Evolutionary conservation across 2,329 filamentous ascomycete genomes (phyloP).

Genomic region (Hansfordia pulvinata): DNA sequence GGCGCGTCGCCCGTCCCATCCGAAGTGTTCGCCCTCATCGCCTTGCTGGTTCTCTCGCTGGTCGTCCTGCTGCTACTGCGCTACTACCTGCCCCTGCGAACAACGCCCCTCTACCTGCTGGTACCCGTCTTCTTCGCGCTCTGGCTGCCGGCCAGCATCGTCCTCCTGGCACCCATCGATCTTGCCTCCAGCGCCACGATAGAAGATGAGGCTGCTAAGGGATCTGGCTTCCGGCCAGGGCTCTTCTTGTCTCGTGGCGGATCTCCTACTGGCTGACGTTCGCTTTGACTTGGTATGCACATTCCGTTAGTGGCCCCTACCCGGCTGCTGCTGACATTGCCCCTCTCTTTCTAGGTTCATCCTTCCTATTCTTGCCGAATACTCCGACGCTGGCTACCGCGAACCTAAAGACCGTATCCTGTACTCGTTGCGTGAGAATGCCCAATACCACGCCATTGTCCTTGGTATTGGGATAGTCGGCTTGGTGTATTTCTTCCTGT

Average conservation of each 20-base stretch:
- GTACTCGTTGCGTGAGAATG: constrained; percentile 80
- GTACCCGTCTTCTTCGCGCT: constrained; percentile 94
- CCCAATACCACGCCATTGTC: constrained; percentile 74
- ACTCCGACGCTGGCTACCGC: constrained; percentile 85
- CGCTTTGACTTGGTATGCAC: constrained; percentile 69
- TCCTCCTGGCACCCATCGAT: constrained; percentile 89
- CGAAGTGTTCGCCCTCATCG: constrained; percentile 60
- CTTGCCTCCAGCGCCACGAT: constrained; percentile 73
- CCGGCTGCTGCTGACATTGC: constrained; percentile 1
- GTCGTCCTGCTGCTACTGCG: constrained; percentile 74
- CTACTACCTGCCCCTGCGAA: constrained; percentile 79
- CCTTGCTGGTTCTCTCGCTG: constrained; percentile 60
- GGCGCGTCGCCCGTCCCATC: constrained; percentile 59
- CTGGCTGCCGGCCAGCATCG: constrained; percentile 79
- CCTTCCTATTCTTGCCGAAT: constrained; percentile 85
- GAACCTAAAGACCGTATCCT: constrained; percentile 68
- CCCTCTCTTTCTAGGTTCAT: constrained; percentile 50
- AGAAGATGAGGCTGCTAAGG: constrained; percentile 56
- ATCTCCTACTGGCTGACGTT: constrained; percentile 98
- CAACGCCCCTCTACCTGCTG: constrained; percentile 78
- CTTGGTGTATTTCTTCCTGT: constrained; percentile 70
- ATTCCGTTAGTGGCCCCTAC: constrained; percentile 1
- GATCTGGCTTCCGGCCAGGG: constrained; percentile 76
- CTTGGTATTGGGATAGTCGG: constrained; percentile 57
- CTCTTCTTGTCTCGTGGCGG: constrained; percentile 80